These are phyloP conservation scores for Leccinum variicolor DNA, from an alignment of 768 basidiomycete species.

Conservation along the genomic window DNA sequence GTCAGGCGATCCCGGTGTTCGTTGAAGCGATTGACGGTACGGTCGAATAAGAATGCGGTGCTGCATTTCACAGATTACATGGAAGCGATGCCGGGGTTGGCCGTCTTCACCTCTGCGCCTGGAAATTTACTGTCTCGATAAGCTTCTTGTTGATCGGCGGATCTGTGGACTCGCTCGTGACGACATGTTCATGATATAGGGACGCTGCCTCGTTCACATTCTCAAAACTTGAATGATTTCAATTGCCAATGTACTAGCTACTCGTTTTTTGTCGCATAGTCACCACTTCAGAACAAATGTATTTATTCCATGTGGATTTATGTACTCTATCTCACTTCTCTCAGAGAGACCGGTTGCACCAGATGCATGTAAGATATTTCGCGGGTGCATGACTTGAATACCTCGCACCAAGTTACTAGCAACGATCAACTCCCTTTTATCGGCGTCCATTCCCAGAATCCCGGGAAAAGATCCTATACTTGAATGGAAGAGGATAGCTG, in stretches of 20 bases:
- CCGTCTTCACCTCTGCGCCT: conserved; percentile 10
- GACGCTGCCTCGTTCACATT: neutral
- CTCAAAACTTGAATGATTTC: neutral
- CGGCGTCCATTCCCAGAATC: neutral
- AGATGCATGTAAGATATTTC: neutral
- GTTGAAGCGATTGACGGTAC: conserved; percentile 22
- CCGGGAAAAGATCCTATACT: neutral
- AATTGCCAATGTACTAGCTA: neutral
- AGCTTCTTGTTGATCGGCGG: neutral
- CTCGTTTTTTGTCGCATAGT: neutral
- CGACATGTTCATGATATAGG: neutral
- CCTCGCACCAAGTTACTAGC: neutral
- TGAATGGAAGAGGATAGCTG: conserved; percentile 6
- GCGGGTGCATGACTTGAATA: neutral
- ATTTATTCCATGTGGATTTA: neutral
- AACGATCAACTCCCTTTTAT: neutral
- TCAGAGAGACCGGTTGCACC: too few relatives aligned
- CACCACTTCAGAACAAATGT: neutral
- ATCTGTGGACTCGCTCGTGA: neutral
- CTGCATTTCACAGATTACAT: conserved; percentile 23
- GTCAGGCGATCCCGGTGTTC: conserved; percentile 23
- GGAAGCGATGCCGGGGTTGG: conserved; percentile 19
- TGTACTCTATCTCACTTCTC: neutral
- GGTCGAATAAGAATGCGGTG: conserved; percentile 21
- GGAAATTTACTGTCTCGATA: neutral